Conservation (phyloP, 2,329 filamentous ascomycete genomes). For the Metarhizium anisopliae region DNA sequence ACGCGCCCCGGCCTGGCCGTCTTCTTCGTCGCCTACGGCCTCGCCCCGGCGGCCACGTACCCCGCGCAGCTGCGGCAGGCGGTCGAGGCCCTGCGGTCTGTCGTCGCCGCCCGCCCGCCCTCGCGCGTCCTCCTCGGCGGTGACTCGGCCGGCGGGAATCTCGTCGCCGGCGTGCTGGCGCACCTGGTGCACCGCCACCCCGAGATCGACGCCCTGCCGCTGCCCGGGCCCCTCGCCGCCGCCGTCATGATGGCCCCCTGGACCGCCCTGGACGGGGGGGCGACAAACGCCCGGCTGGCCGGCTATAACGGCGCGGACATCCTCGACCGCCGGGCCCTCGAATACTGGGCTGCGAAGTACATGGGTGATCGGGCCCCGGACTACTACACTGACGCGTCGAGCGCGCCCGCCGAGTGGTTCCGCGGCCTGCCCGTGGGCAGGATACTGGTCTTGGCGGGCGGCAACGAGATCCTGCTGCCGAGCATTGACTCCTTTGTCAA, state of each 20-base stretch:
- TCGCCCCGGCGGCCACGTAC: slow-evolving; percentile 11
- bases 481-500: slow-evolving; percentile 8
- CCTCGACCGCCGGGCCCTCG: slow-evolving; percentile 3
- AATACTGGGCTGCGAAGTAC: slow-evolving; percentile 6
- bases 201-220: slow-evolving; percentile 6
- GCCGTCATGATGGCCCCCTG: slow-evolving; percentile 10
- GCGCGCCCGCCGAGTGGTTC: slow-evolving; percentile 12
- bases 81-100: slow-evolving; percentile 10
- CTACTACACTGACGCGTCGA: slow-evolving; percentile 11
- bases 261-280: slow-evolving; percentile 6
- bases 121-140: slow-evolving; percentile 8
- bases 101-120: slow-evolving; percentile 4
- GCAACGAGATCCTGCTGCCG: slow-evolving; percentile 11
- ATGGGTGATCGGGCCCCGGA: slow-evolving; percentile 8
- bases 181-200: slow-evolving; percentile 11
- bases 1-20: slow-evolving; percentile 9
- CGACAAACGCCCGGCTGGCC: neutral
- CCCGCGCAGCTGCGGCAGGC: slow-evolving; percentile 12
- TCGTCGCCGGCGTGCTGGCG: slow-evolving; percentile 11
- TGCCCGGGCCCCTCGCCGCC: slow-evolving; percentile 8
- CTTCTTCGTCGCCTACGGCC: slow-evolving; percentile 11
- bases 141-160: slow-evolving; percentile 12
- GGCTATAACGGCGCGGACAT: slow-evolving; percentile 10
- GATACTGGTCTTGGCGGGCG: slow-evolving; percentile 9
- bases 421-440: slow-evolving; percentile 7